Evolutionary conservation across 2,329 filamentous ascomycete species (phyloP), one percentile per base, ranked within the genome.

Genomic region (Xylariaceae sp.): DNA sequence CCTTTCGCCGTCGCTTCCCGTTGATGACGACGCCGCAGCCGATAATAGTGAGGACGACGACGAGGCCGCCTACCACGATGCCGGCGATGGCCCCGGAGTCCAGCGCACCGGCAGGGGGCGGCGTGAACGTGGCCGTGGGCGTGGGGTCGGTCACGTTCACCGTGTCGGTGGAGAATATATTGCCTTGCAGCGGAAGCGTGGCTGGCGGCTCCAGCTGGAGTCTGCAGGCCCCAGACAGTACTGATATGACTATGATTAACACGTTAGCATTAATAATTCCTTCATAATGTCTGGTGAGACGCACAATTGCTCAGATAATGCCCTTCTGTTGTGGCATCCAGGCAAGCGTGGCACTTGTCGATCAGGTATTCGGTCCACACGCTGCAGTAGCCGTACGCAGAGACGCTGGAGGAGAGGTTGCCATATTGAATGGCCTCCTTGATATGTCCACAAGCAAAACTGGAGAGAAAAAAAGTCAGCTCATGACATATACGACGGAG

Each of bases 51-150:
- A 88, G 73, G 3, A 85, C 16, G 0, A 82, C 50, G 6, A 77
- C 73, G 0, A 87, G 61, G 0, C 74, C 78, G 4, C 78, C 84
- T 20, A 83, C 74, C 14, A 78, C 81, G 49, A 88, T 82, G 59
- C 84, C 85, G 0, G 86, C 82, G 52, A 84, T 82, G 12, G 76
- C 81, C 3, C 79, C 82, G 1, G 86, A 72, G 1, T 71, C 77
- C 7, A 88, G 67, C 0, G 81, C 75, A 0, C 80, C 78, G 2
- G 75, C 72, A 32, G 74, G 78, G 77, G 26, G 75, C 69, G 0
- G 75, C 72, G 75, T 59, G n/a, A 79, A 69, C 0, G 72, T 71
- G 7, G 75, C 71, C 0, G 72, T 72, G 0, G 77, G 71, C 0
- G 77, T 73, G 0, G 84, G 81, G 0, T 74, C 72, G 2, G 82